Conservation (phyloP, 1,139 yeast species). For the Zygoascus sp. region DNA sequence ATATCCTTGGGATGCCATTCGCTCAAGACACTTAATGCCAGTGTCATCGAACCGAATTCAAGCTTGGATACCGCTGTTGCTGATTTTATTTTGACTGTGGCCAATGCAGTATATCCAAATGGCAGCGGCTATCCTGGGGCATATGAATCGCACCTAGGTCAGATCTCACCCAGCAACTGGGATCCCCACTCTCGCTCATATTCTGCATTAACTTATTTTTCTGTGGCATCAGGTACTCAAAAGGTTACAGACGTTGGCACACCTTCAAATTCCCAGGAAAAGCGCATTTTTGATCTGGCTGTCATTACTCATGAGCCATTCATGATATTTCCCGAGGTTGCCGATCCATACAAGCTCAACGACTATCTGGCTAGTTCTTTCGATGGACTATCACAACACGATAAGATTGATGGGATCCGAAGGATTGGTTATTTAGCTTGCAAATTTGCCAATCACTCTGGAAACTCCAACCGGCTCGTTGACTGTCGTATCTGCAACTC, state of each 20-base stretch:
- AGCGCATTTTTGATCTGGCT: background rate
- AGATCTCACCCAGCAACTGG: background rate
- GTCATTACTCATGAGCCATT: background rate
- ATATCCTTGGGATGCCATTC: background rate
- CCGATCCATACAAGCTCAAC: background rate
- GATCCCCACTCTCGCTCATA: background rate
- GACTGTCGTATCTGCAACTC: background rate
- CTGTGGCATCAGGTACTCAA: background rate
- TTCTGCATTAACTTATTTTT: background rate
- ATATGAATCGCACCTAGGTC: background rate
- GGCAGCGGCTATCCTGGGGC: background rate
- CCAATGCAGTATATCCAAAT: background rate
- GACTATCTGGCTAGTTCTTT: background rate
- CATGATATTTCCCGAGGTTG: background rate
- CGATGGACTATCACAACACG: background rate
- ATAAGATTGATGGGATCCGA: conserved; percentile 5
- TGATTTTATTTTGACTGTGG: conserved; percentile 5
- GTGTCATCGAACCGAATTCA: background rate
- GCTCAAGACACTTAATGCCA: background rate
- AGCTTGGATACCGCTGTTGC: background rate
- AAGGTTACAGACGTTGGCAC: background rate
- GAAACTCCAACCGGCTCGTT: background rate
- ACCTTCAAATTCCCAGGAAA: background rate
- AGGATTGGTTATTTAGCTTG: conserved; percentile 14
- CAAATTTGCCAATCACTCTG: conserved; percentile 4